phyloP scores from a whole-genome alignment of 2,329 filamentous ascomycete genomes.

The Pseudocercospora fijiensis region DNA sequence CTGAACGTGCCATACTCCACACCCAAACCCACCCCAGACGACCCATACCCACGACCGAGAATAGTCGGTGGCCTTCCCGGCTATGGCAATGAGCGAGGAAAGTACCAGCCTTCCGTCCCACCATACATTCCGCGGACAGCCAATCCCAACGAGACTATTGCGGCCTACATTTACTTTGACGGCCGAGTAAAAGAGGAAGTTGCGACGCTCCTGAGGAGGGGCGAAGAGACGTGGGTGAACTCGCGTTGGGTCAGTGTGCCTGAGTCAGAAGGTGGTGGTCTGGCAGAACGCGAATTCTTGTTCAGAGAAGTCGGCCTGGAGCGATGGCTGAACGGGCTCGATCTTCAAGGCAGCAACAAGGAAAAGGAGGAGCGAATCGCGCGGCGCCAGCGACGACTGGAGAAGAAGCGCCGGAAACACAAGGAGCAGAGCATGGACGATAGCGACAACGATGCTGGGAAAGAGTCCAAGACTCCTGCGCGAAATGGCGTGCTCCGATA shows the following conservation, averaged over 20 bases:
- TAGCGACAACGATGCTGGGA: constrained; percentile 51
- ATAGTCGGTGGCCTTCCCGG: constrained; percentile 71
- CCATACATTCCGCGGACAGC: constrained; percentile 92
- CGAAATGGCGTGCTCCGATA: constrained; percentile 70
- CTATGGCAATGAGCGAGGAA: constrained; percentile 52
- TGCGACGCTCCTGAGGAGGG: constrained; percentile 83
- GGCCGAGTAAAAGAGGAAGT: constrained; percentile 94
- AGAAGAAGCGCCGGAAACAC: constrained; percentile 76
- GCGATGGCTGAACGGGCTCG: constrained; percentile 92
- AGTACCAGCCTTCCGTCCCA: constrained; percentile 60
- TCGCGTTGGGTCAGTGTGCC: constrained; percentile 96
- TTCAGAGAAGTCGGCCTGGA: constrained; percentile 96
- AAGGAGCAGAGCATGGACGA: constrained; percentile 49
- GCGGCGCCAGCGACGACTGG: constrained; percentile 58
- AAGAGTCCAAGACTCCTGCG: constrained; percentile 39
- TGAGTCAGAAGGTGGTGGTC: constrained; percentile 83
- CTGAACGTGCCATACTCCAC: constrained; percentile 90
- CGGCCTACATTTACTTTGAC: constrained; percentile 98
- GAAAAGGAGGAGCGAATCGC: constrained; percentile 81
- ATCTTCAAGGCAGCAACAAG: constrained; percentile 71
- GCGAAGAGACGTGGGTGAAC: constrained; percentile 99
- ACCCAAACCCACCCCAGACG: constrained; percentile 72
- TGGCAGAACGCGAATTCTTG: constrained; percentile 93
- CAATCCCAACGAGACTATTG: constrained; percentile 93
- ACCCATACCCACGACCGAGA: constrained; percentile 78